These are phyloP conservation scores for Penicillium sp. DNA, from an alignment of 2,329 filamentous ascomycete genomes.

Conservation along the genomic window DNA sequence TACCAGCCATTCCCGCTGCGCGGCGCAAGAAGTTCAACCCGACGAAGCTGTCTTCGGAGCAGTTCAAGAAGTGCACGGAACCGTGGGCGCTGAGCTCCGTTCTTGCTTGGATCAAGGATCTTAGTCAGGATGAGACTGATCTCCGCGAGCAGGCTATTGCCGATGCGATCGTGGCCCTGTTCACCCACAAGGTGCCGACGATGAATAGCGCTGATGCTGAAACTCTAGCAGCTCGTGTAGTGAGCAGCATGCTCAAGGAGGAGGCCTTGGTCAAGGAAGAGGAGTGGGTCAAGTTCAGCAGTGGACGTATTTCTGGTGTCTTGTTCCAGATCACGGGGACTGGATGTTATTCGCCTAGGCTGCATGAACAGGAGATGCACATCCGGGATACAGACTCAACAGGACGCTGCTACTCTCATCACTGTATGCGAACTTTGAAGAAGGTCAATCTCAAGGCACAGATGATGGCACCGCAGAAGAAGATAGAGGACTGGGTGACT, in stretches of 20 bases:
- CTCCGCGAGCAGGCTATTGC: conserved; percentile 82
- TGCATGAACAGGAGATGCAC: conserved; percentile 78
- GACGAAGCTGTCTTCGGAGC: conserved; percentile 76
- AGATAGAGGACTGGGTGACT: conserved; percentile 83
- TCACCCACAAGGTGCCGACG: conserved; percentile 92
- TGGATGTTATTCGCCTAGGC: conserved; percentile 85
- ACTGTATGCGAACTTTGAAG: conserved; percentile 91
- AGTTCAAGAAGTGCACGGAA: conserved; percentile 84
- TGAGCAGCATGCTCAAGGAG: conserved; percentile 78
- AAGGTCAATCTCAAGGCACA: conserved; percentile 87
- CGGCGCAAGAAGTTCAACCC: conserved; percentile 85
- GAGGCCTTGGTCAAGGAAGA: conserved; percentile 84
- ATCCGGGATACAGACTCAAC: conserved; percentile 63
- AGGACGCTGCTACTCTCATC: conserved; percentile 88
- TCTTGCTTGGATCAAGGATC: conserved; percentile 81
- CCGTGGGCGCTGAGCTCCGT: conserved; percentile 95
- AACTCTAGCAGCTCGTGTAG: conserved; percentile 76
- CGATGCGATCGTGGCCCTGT: conserved; percentile 85
- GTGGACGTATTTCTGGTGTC: conserved; percentile 81
- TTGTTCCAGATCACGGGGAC: conserved; percentile 90
- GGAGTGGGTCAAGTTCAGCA: conserved; percentile 95
- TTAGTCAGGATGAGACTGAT: conserved; percentile 91
- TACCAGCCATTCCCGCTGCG: conserved; percentile 80
- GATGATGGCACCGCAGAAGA: conserved; percentile 69
- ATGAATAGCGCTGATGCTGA: conserved; percentile 99